A percentile compares a stretch with the other conserved stretches of the same genome.
Evolutionary conservation across 2,329 filamentous ascomycete genomes (phyloP).

Genomic region (Talaromyces sp.): DNA sequence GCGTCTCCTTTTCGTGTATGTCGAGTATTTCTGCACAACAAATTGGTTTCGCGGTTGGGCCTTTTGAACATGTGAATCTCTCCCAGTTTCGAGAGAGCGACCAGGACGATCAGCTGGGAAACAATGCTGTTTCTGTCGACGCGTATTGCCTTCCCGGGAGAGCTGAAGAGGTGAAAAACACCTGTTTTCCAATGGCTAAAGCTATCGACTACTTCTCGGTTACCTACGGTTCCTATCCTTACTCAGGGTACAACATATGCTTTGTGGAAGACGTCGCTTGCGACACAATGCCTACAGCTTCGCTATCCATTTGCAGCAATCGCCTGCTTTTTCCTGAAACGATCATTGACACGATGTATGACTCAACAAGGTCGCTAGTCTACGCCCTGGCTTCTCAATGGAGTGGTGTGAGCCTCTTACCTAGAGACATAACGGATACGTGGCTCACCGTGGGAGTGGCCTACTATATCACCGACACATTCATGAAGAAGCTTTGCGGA

Average conservation of each 20-base stretch:
- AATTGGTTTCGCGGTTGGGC: constrained; percentile 87
- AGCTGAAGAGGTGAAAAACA: constrained; percentile 76
- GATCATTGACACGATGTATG: constrained; percentile 78
- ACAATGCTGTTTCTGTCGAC: constrained; percentile 81
- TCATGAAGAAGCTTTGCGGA: constrained; percentile 83
- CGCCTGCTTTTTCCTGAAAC: constrained; percentile 78
- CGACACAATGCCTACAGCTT: constrained; percentile 72
- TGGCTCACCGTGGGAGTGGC: constrained; percentile 90
- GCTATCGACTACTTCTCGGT: constrained; percentile 89
- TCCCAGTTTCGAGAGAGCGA: constrained; percentile 84
- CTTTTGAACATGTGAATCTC: constrained; percentile 89
- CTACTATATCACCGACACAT: constrained; percentile 91
- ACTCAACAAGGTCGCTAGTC: constrained; percentile 73
- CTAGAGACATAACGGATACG: constrained; percentile 71
- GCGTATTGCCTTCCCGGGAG: constrained; percentile 87
- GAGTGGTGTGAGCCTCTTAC: constrained; percentile 88
- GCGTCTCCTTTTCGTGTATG: constrained; percentile 74
- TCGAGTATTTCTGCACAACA: constrained; percentile 78
- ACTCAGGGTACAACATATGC: constrained; percentile 84
- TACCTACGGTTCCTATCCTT: constrained; percentile 85
- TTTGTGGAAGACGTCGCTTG: constrained; percentile 85
- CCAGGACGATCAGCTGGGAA: constrained; percentile 83
- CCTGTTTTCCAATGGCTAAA: constrained; percentile 74
- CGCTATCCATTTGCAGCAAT: constrained; percentile 80
- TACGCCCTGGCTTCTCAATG: constrained; percentile 86